Conservation (phyloP, 192 early-diverging fungal genomes). For the Linnemannia hyalina region DNA sequence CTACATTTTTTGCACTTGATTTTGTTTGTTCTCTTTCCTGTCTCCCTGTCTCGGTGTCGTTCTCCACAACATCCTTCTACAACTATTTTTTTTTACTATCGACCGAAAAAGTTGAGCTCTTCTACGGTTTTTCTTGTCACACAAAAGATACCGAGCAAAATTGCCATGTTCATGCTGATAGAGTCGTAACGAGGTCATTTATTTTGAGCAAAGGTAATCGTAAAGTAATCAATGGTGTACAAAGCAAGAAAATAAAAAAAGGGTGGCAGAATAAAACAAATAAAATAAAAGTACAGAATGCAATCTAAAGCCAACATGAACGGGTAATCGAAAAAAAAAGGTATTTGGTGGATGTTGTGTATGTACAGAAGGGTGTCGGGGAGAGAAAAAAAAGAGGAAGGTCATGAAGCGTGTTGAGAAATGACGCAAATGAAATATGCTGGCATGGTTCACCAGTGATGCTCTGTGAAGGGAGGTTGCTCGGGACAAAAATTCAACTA, state of each 20-base stretch:
- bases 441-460: not conserved
- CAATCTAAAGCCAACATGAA: not conserved
- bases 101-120: not conserved
- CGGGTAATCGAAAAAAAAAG: not conserved
- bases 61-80: not conserved
- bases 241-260: not conserved
- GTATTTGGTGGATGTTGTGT: not conserved
- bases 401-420: constrained; percentile 1
- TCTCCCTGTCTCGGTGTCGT: too few relatives aligned
- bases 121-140: constrained; percentile 1
- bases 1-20: not conserved
- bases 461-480: not conserved
- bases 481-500: not conserved
- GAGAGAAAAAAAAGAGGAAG: not conserved
- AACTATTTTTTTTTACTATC: not conserved
- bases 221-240: constrained; percentile 4
- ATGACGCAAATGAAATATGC: not conserved
- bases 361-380: not conserved
- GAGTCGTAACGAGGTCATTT: constrained; percentile 6
- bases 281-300: constrained; percentile 2
- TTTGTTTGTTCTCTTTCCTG: not conserved
- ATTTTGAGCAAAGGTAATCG: not conserved
- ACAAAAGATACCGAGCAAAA: not conserved
- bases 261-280: not conserved
- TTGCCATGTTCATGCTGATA: not conserved